Conservation (phyloP, 116 monocot genomes). For the Posidonia oceanica region DNA sequence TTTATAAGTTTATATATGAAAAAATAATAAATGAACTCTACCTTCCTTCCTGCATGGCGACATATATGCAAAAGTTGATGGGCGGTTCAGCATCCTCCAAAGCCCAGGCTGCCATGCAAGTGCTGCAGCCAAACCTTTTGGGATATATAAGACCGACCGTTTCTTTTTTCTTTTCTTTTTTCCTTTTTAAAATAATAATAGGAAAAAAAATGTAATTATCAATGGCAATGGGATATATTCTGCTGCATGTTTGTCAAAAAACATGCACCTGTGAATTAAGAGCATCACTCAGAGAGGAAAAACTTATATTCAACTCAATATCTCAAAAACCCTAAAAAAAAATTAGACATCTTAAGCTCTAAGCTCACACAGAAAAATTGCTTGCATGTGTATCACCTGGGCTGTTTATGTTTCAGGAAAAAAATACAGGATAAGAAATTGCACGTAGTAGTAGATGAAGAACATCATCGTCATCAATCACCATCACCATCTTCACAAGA, state of each 20-base stretch:
- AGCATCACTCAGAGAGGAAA: no score
- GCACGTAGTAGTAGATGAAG: background rate
- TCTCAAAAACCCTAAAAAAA: background rate
- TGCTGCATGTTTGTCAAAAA: no score
- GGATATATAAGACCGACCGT: no score
- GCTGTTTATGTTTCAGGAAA: background rate
- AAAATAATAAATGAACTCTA: no score
- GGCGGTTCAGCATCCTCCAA: background rate
- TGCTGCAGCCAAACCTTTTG: background rate
- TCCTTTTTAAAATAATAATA: no score
- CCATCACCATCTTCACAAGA: background rate
- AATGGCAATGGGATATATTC: no score
- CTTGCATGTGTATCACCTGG: constrained; percentile 11
- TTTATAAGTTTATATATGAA: no score
- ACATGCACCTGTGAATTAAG: no score
- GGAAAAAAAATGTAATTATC: no score
- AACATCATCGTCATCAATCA: constrained; percentile 6
- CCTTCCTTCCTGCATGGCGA: no score
- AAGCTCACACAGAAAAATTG: constrained; percentile 1
- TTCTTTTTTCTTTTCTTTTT: no score
- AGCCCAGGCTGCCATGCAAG: constrained; percentile 7
- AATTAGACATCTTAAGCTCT: background rate
- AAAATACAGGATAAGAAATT: constrained; percentile 8
- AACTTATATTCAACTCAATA: background rate
- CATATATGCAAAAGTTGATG: no score